Evolutionary conservation across 208 protist species (phyloP).

Genomic region (Trypanosoma grayi): DNA sequence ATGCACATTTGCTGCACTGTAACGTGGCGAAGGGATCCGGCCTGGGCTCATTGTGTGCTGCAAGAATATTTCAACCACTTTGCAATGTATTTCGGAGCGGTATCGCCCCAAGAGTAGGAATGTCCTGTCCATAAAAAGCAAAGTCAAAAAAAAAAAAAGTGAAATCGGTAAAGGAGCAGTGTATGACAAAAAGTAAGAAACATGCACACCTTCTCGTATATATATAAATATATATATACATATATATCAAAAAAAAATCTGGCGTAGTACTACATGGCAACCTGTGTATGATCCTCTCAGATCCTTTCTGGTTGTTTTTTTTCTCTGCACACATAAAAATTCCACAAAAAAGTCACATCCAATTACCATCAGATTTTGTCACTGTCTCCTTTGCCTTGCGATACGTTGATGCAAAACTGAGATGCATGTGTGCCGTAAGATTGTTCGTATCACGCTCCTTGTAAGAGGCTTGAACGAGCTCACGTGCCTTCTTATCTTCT

Average conservation of each 20-base stretch:
- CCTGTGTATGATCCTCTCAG: too few relatives aligned
- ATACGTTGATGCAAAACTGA: constrained; percentile 55
- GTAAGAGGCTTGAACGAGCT: constrained; percentile 51
- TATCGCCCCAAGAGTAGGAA: not conserved
- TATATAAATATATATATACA: constrained; percentile 17
- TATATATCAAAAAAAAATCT: constrained; percentile 4
- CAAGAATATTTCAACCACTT: not conserved
- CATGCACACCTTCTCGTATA: not conserved
- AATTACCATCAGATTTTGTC: constrained; percentile 1
- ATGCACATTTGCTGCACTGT: too few relatives aligned
- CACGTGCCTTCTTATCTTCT: constrained; percentile 35
- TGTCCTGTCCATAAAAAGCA: not conserved
- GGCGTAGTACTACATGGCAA: too few relatives aligned
- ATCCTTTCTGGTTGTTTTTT: too few relatives aligned
- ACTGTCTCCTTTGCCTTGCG: constrained; percentile 26
- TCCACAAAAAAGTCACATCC: not conserved
- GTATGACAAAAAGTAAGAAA: not conserved
- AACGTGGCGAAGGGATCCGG: too few relatives aligned
- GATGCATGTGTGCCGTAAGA: constrained; percentile 35
- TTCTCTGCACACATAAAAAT: too few relatives aligned
- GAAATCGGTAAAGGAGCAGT: not conserved
- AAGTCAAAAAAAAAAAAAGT: not conserved
- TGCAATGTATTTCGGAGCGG: not conserved
- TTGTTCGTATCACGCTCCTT: constrained; percentile 41
- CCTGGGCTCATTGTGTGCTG: too few relatives aligned